phyloP scores from a whole-genome alignment of 306 rosid genomes.

The Purshia tridentata region DNA sequence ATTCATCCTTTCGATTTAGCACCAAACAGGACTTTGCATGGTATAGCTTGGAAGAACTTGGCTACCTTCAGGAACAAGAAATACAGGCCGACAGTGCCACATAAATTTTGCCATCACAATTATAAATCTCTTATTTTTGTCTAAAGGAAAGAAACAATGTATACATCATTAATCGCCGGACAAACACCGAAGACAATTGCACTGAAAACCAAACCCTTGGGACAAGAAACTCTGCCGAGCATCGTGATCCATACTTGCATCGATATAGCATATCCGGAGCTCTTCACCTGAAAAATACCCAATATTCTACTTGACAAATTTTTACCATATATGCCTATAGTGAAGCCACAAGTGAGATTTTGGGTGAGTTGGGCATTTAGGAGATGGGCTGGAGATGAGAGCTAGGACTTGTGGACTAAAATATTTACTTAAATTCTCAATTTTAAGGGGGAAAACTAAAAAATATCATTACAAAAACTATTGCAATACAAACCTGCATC shows the following conservation, averaged over 20 bases:
- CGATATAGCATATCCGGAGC: conserved; percentile 89
- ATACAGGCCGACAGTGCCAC: neutral
- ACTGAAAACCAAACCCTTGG: conserved; percentile 76
- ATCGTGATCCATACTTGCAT: conserved; percentile 64
- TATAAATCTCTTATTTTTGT: neutral
- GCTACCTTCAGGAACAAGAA: neutral
- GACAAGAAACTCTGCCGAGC: conserved; percentile 64
- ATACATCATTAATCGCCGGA: conserved; percentile 49
- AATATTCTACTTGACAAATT: neutral
- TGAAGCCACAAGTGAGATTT: too few species aligned
- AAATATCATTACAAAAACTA: neutral
- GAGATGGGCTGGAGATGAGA: too few species aligned
- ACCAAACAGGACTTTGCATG: neutral
- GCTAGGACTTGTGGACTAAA: too few species aligned
- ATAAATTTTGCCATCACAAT: neutral
- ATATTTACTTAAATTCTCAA: too few species aligned
- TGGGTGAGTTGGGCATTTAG: too few species aligned
- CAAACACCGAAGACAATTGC: conserved; percentile 67
- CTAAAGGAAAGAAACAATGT: neutral
- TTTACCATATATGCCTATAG: neutral
- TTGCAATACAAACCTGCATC: conserved; percentile 52
- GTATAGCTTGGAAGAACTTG: neutral
- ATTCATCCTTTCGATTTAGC: too few species aligned
- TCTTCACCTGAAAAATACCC: conserved; percentile 65
- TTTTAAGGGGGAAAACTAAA: neutral